Base-by-base conservation (phyloP, 805 yeast genomes). In the Brettanomyces custersianus region DNA sequence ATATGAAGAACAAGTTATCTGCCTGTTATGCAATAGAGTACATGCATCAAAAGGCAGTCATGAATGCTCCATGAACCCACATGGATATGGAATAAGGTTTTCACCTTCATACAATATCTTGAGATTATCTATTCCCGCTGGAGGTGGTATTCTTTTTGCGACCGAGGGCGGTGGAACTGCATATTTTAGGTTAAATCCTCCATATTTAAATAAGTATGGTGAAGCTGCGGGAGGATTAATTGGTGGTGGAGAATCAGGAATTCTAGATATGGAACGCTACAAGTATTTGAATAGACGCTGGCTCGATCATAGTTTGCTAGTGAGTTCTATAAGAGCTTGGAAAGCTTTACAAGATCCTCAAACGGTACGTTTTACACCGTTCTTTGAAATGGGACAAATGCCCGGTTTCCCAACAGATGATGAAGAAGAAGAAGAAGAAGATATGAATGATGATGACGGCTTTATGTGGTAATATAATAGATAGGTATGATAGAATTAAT, bases 141-240 rank as follows among this genome's bases (percentile, higher is more conserved):
- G 30, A 34, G 12, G 16, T 36, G 9, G 25, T 8, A 17, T 20
- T 20, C 25, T 20, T 12, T 17, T 20, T 7, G 8, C 20, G n/a
- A 11, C 11, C 8, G 23, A 18, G 25, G 20, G 18, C 8, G 11
- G 37, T 45, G 3, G 42, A 9, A 17, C 18, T 40, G 27, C 41
- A 23, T 39, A 33, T 40, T 55, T 38, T 37, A 56, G 52, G 17
- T 59, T 63, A 72, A 42, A 71, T 71, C 37, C 84, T 0, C 92
- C 90, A 11, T 83, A 80, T 49, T 58, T 83, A 50, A 80, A 84
- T 37, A 63, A 65, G 4, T 87, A 81, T 54, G 94, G 94, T 17
- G 92, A 83, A 52, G 70, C 79, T 3, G 81, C 81, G 22, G 62
- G 64, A 8, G 69, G 70, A 15, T 65, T 76, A 3, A 60, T 66